phyloP scores from a whole-genome alignment of 2,329 filamentous ascomycete genomes.

The Fusarium guadeloupense region DNA sequence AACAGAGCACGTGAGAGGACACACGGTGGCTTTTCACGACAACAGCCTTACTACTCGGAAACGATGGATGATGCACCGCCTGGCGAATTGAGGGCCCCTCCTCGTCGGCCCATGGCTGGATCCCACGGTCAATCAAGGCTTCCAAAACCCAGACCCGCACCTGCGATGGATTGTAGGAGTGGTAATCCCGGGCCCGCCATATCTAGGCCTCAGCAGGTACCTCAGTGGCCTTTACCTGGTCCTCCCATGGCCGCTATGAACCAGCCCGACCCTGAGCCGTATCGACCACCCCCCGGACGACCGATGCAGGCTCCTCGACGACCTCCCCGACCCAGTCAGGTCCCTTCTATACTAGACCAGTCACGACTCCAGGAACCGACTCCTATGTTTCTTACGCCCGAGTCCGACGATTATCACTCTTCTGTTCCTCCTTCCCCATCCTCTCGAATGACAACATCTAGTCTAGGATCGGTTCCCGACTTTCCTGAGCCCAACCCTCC shows the following conservation, averaged over 20 bases:
- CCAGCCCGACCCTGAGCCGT: conserved; percentile 52
- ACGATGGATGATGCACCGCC: conserved; percentile 42
- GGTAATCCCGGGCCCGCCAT: conserved; percentile 55
- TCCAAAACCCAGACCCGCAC: conserved; percentile 25
- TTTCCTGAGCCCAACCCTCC: conserved; percentile 57
- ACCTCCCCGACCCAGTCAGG: conserved; percentile 67
- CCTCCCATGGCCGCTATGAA: conserved; percentile 49
- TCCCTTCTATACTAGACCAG: conserved; percentile 67
- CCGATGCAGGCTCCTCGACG: conserved; percentile 62
- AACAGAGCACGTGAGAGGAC: conserved; percentile 64
- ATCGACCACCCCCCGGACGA: conserved; percentile 61
- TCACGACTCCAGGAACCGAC: conserved; percentile 65
- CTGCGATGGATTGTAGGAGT: conserved; percentile 31
- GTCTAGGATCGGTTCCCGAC: conserved; percentile 67
- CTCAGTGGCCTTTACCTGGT: conserved; percentile 64
- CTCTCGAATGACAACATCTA: conserved; percentile 62
- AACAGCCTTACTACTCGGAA: conserved; percentile 39
- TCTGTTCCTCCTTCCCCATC: conserved; percentile 60
- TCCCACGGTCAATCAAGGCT: conserved; percentile 29
- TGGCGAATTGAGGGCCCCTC: conserved; percentile 38
- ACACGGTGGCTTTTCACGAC: conserved; percentile 50
- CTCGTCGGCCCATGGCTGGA: conserved; percentile 43
- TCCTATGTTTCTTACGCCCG: conserved; percentile 56
- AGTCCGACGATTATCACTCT: conserved; percentile 49
- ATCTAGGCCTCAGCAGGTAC: conserved; percentile 61